These are phyloP conservation scores for Suillus subluteus DNA, from an alignment of 768 basidiomycete genomes.

Conservation along the genomic window DNA sequence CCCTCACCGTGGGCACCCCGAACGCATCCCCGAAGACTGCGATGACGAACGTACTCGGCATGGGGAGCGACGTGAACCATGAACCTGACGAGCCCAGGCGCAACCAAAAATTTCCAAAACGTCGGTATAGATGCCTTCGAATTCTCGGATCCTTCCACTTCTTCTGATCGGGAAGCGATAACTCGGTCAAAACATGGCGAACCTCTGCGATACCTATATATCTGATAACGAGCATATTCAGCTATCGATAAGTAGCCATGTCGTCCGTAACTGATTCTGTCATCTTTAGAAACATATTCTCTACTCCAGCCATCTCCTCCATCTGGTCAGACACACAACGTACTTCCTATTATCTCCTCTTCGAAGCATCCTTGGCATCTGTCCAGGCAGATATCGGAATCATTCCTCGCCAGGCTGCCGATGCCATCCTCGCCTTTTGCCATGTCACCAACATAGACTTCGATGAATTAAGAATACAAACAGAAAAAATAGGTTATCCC, in stretches of 20 bases:
- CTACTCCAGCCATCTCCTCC: constrained; percentile 38
- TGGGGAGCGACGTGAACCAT: not conserved
- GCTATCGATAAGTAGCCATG: constrained; percentile 22
- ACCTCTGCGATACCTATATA: not conserved
- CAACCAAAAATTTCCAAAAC: not conserved
- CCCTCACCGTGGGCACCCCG: not conserved
- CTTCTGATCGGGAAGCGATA: not conserved
- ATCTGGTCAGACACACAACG: constrained; percentile 45
- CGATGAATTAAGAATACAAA: constrained; percentile 41
- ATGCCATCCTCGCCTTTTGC: constrained; percentile 40
- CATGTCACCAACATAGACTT: constrained; percentile 42
- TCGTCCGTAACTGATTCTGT: constrained; percentile 39
- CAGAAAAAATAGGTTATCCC: constrained; percentile 48
- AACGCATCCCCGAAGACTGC: not conserved
- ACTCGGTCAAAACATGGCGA: not conserved
- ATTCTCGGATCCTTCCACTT: not conserved
- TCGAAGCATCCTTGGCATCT: constrained; percentile 38
- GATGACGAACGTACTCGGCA: not conserved
- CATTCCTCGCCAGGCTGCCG: constrained; percentile 43
- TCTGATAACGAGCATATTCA: too few species aligned
- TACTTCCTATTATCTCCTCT: constrained; percentile 27
- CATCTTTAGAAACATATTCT: constrained; percentile 46
- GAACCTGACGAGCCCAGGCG: not conserved
- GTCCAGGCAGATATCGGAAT: constrained; percentile 43
- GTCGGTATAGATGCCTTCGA: not conserved